Base-by-base conservation (phyloP, 768 basidiomycete genomes). In the Kwoniella europaea region DNA sequence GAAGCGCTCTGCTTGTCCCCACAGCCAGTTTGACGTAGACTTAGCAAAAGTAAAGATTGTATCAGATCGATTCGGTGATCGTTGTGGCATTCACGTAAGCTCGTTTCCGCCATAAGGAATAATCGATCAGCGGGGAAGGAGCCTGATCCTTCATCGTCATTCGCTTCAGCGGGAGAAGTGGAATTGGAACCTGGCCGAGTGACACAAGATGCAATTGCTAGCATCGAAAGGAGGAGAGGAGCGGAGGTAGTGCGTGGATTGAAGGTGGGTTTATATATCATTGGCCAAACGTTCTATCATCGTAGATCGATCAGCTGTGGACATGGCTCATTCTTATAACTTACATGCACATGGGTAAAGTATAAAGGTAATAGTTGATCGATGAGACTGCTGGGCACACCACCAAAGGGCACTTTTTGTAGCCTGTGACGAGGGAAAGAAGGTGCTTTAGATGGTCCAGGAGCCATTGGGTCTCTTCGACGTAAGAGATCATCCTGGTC, bases 191-290 rank as follows among this genome's bases (percentile, higher is more conserved):
- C 46, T 13, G 65, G 57, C 15, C 74, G 69, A 2, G 73, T 71
- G 10, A 80, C 69, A 56, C 74, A 76, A 22, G 77, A 63, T 16
- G 79, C 77, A 20, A 75, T 70, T 41, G 75, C 70, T 6, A 80
- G 69, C 69, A 80, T 80, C 18, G 77, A 68, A 12, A 75, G 68
- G 7, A 80, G 69, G 1, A 80, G 67, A 2, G 69, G 76, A 22
- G 57, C 29, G 10, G 75, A 72, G 6, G 69, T 63, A 10, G 68
- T 71, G 41, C 74, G 63, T 7, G 72, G 70, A 68, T 76, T 74
- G 66, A 80, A 80, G n/a, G 71, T 66, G 4, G 79, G 75, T 68
- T 80, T 80, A 68, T 75, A 77, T 2, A 80, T 67, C 29, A 80
- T 43, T 50, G 79, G 79, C 79, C 79, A 80, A 63, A 77, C 72